A percentile compares a stretch with the other conserved stretches of the same genome.
These are phyloP conservation scores for Pythium utonaiense DNA, from an alignment of 352 stramenopile genomes.

Conservation along the genomic window DNA sequence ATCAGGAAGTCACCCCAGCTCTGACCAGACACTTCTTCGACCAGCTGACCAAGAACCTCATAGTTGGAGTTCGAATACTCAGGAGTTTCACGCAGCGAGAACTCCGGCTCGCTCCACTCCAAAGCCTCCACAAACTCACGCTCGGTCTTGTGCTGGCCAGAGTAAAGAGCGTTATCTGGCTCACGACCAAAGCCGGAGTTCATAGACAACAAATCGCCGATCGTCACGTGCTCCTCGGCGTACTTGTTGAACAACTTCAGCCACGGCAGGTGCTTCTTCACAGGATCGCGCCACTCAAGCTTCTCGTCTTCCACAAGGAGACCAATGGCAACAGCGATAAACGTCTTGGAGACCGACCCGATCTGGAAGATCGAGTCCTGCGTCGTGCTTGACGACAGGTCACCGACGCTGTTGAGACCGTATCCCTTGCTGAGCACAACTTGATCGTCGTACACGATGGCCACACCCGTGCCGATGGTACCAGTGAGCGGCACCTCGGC, in stretches of 20 bases:
- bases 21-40: slow-evolving; percentile 34
- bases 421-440: slow-evolving; percentile 14
- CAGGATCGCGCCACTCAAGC: slow-evolving; percentile 44
- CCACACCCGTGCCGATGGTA: slow-evolving; percentile 35
- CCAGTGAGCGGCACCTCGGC: slow-evolving; percentile 31
- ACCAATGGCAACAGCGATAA: slow-evolving; percentile 36
- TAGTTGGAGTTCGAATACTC: slow-evolving; percentile 59
- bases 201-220: slow-evolving; percentile 54
- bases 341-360: slow-evolving; percentile 64
- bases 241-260: slow-evolving; percentile 61
- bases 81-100: slow-evolving; percentile 41
- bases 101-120: slow-evolving; percentile 28
- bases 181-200: slow-evolving; percentile 44
- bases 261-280: slow-evolving; percentile 50
- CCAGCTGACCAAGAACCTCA: slow-evolving; percentile 49
- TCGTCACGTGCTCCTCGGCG: slow-evolving; percentile 42
- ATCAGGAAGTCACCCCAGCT: slow-evolving; percentile 47
- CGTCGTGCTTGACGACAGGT: slow-evolving; percentile 31
- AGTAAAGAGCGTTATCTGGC: slow-evolving; percentile 25
- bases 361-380: slow-evolving; percentile 61
- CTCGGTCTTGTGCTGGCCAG: slow-evolving; percentile 38
- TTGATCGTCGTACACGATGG: slow-evolving; percentile 52
- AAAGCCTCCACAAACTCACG: slow-evolving; percentile 31
- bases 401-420: slow-evolving; percentile 25
- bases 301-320: slow-evolving; percentile 47